A percentile compares a stretch with the other conserved stretches of the same genome.
phyloP scores from a whole-genome alignment of 1,284 basidiomycete genomes.

The Xerocomus nothofagi region DNA sequence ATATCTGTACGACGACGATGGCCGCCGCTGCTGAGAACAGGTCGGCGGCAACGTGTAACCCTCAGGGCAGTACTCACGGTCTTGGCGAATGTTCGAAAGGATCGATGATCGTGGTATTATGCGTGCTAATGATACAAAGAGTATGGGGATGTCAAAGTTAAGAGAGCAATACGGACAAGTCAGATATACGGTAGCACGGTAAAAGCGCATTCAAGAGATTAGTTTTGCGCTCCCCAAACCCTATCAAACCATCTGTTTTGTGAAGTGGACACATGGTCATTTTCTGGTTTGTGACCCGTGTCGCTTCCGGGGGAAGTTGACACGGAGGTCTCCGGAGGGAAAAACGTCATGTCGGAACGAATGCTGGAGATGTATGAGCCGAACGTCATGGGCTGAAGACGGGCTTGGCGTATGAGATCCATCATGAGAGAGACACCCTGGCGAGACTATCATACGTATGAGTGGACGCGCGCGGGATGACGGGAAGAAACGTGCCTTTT shows the following conservation, averaged over 20 bases:
- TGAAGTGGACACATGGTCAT: slow-evolving; percentile 7
- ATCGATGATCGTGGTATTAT: slow-evolving; percentile 26
- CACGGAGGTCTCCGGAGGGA: slow-evolving; percentile 22
- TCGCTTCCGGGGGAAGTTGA: slow-evolving; percentile 12
- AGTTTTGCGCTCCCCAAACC: slow-evolving; percentile 27
- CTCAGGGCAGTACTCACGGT: slow-evolving; percentile 3
- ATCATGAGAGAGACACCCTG: slow-evolving; percentile 78
- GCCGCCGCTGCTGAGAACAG: slow-evolving; percentile 13
- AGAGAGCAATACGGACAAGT: slow-evolving; percentile 15
- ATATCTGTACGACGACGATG: slow-evolving; percentile 7
- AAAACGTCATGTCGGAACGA: slow-evolving; percentile 37
- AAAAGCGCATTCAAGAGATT: neutral
- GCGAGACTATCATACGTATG: slow-evolving; percentile 58
- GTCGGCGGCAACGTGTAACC: neutral
- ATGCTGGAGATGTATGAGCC: slow-evolving; percentile 39
- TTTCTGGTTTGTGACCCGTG: slow-evolving; percentile 22
- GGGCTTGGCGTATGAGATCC: slow-evolving; percentile 70
- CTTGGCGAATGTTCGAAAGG: neutral
- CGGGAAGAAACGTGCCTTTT: slow-evolving; percentile 50
- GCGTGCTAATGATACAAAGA: slow-evolving; percentile 36
- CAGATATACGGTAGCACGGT: slow-evolving; percentile 24
- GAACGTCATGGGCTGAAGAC: slow-evolving; percentile 67
- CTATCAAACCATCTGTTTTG: slow-evolving; percentile 28
- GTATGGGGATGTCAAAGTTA: slow-evolving; percentile 13
- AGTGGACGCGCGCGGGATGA: slow-evolving; percentile 6